Conservation (phyloP, 345 rosid species). For the Gossypium herbaceum region DNA sequence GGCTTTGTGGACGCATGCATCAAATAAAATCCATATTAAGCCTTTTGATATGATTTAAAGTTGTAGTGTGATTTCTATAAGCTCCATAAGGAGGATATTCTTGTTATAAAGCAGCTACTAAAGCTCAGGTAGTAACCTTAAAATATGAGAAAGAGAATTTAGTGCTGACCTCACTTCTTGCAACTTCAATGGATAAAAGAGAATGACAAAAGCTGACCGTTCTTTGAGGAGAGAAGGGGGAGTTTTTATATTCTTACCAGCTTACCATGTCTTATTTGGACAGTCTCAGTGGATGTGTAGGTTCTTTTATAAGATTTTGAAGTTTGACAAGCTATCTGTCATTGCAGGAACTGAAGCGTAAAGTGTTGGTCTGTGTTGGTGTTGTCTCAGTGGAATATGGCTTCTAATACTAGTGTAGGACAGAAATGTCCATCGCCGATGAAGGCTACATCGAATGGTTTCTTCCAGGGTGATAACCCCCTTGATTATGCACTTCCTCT, state of each 20-base stretch:
- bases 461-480: conserved; percentile 68
- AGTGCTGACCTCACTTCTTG: not conserved
- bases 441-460: conserved; percentile 75
- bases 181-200: not conserved
- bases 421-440: conserved; percentile 43
- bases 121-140: not conserved
- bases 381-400: conserved; percentile 24
- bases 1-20: not conserved
- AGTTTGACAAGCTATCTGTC: not conserved
- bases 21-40: not conserved
- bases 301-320: not conserved
- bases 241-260: not conserved
- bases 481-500: conserved; percentile 68
- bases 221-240: not conserved
- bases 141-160: not conserved
- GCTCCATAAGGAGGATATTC: not conserved
- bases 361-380: not conserved
- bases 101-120: not conserved
- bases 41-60: not conserved
- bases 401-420: conserved; percentile 24
- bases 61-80: not conserved
- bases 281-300: not conserved
- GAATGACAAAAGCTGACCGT: not conserved
- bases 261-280: not conserved
- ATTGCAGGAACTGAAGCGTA: conserved; percentile 13